Evolutionary conservation across 208 protist species (phyloP).

Genomic region (Trypanosoma theileri): DNA sequence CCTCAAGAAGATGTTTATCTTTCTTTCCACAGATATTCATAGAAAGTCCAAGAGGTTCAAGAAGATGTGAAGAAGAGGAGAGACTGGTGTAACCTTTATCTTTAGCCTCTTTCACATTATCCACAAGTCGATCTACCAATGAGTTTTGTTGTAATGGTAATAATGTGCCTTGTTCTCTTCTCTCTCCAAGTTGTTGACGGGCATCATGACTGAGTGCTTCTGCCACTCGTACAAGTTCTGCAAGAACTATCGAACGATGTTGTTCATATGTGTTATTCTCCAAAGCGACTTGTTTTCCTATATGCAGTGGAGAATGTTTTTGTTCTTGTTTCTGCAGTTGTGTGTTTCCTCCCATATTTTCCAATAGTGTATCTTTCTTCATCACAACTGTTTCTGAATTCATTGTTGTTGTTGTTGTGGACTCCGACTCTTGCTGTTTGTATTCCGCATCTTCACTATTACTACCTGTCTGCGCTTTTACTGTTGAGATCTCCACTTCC

Average conservation of each 20-base stretch:
- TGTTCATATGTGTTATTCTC: constrained; percentile 41
- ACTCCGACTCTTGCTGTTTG: no score
- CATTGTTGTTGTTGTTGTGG: no score
- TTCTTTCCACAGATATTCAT: constrained; percentile 57
- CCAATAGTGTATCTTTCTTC: neutral
- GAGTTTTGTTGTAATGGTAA: constrained; percentile 45
- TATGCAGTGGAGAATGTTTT: constrained; percentile 3
- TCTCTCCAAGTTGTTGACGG: constrained; percentile 43
- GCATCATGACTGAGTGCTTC: constrained; percentile 57
- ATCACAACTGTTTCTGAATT: neutral
- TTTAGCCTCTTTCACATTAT: constrained; percentile 50
- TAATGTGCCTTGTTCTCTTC: constrained; percentile 53
- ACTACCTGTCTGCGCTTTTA: no score
- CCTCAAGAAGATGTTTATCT: constrained; percentile 53
- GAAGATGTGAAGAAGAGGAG: constrained; percentile 75
- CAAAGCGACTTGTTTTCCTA: constrained; percentile 35
- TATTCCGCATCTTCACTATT: no score
- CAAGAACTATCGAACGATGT: constrained; percentile 47
- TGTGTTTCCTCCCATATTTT: neutral
- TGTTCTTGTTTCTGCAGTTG: no score
- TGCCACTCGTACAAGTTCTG: constrained; percentile 46
- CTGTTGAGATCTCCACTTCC: neutral
- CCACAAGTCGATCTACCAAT: constrained; percentile 64
- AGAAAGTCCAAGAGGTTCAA: constrained; percentile 69
- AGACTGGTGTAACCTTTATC: constrained; percentile 78